Evolutionary conservation across 306 rosid genomes (phyloP).

Genomic region (Abrus precatorius): DNA sequence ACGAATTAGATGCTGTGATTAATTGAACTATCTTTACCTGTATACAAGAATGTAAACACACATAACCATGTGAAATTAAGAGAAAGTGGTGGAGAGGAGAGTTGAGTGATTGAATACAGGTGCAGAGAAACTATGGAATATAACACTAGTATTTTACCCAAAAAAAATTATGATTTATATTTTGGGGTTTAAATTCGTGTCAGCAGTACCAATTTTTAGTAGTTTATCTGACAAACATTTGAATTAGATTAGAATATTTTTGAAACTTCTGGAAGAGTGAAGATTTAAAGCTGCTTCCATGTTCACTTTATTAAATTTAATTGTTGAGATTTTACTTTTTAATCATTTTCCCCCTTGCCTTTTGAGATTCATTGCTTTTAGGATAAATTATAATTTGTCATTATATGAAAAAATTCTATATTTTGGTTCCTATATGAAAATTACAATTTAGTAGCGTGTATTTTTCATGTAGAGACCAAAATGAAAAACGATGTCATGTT

Average conservation of each 20-base stretch:
- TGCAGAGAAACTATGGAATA: neutral
- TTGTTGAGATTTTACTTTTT: conserved; percentile 1
- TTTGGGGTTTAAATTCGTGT: conserved; percentile 10
- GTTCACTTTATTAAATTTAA: neutral
- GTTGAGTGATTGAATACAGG: conserved; percentile 6
- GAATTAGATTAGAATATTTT: conserved; percentile 6
- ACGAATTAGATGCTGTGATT: neutral
- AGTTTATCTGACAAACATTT: conserved; percentile 7
- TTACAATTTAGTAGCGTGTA: too few relatives aligned
- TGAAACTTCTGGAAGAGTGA: conserved; percentile 6
- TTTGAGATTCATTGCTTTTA: conserved; percentile 6
- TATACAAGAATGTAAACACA: neutral
- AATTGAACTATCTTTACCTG: neutral
- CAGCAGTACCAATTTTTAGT: neutral
- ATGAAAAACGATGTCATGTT: too few relatives aligned
- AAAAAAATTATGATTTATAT: neutral
- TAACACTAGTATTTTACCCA: conserved; percentile 2
- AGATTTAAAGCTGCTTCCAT: conserved; percentile 3
- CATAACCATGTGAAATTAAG: neutral
- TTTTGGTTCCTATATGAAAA: too few relatives aligned
- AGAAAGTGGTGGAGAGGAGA: neutral
- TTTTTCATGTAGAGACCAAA: too few relatives aligned
- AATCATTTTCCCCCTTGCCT: neutral
- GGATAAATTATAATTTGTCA: too few relatives aligned
- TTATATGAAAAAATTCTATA: too few relatives aligned